phyloP scores from a whole-genome alignment of 169 alveolate genomes.

The Cryptosporidium sp. region DNA sequence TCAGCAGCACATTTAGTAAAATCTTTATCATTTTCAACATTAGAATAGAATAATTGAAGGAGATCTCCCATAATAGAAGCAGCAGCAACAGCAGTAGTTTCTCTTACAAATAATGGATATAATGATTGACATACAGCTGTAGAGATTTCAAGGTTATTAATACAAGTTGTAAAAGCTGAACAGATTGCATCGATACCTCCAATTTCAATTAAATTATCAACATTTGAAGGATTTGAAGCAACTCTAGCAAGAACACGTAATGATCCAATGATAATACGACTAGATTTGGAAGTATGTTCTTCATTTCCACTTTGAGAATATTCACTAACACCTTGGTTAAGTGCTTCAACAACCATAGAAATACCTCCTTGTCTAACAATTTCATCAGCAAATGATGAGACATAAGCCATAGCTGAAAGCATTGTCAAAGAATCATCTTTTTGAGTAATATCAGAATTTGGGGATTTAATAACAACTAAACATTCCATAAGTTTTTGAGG shows the following conservation, averaged over 20 bases:
- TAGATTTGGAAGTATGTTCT: slow-evolving; percentile 77
- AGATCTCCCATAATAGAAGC: slow-evolving; percentile 68
- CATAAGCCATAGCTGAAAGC: slow-evolving; percentile 90
- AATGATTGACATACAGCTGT: slow-evolving; percentile 89
- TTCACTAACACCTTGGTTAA: slow-evolving; percentile 87
- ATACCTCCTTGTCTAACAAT: slow-evolving; percentile 91
- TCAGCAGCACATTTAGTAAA: slow-evolving; percentile 74
- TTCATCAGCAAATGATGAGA: slow-evolving; percentile 90
- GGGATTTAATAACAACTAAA: slow-evolving; percentile 85
- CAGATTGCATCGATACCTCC: slow-evolving; percentile 90
- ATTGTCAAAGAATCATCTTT: slow-evolving; percentile 90
- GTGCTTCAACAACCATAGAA: slow-evolving; percentile 87
- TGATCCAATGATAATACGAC: slow-evolving; percentile 87
- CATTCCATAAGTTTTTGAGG: slow-evolving; percentile 89
- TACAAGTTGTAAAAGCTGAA: slow-evolving; percentile 87
- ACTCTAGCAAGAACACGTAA: slow-evolving; percentile 89
- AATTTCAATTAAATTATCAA: slow-evolving; percentile 85
- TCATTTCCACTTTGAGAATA: slow-evolving; percentile 85
- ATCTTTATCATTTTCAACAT: slow-evolving; percentile 70
- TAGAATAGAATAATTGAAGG: slow-evolving; percentile 54
- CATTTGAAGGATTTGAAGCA: slow-evolving; percentile 87
- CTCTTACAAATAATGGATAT: slow-evolving; percentile 80
- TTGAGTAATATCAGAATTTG: slow-evolving; percentile 87
- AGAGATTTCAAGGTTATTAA: slow-evolving; percentile 84
- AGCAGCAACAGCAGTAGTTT: slow-evolving; percentile 69